These are phyloP conservation scores for Tuctoria greenei DNA, from an alignment of 176 grass and related monocot genomes.

Conservation along the genomic window DNA sequence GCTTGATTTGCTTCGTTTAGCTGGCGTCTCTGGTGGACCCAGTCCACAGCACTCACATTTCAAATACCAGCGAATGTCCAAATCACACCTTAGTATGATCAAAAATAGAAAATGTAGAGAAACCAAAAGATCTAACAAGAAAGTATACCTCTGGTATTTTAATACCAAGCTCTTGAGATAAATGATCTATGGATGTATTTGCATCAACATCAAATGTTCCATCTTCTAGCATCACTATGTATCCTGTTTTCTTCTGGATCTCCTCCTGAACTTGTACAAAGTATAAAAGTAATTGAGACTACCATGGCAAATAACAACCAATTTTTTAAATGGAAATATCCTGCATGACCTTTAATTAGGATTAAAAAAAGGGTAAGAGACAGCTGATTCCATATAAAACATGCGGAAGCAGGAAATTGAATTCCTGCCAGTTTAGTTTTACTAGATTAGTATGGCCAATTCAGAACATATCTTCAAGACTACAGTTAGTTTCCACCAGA, in stretches of 20 bases:
- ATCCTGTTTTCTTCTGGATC: conserved; percentile 94
- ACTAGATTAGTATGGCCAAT: not conserved
- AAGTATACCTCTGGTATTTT: conserved; percentile 92
- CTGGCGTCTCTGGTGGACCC: no score
- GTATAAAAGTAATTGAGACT: conserved; percentile 6
- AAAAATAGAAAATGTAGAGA: not conserved
- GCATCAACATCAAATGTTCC: conserved; percentile 96
- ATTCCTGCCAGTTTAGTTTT: not conserved
- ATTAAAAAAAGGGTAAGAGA: no score
- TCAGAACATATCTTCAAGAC: conserved; percentile 8
- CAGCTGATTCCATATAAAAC: no score
- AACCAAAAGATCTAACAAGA: conserved; percentile 27
- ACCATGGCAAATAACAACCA: conserved; percentile 6
- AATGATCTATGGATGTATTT: conserved; percentile 94
- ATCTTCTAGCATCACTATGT: conserved; percentile 89
- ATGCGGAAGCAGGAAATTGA: no score
- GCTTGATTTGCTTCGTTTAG: no score
- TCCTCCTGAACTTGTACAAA: conserved; percentile 64
- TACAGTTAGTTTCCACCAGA: conserved; percentile 5
- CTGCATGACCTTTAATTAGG: no score
- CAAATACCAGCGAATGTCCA: not conserved
- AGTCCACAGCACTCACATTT: no score
- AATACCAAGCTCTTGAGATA: conserved; percentile 88
- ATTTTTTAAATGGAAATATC: conserved; percentile 3
- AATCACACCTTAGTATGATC: not conserved